Conservation (phyloP, 495 filamentous ascomycete species). For the Pseudomonodictys pantanalensis region DNA sequence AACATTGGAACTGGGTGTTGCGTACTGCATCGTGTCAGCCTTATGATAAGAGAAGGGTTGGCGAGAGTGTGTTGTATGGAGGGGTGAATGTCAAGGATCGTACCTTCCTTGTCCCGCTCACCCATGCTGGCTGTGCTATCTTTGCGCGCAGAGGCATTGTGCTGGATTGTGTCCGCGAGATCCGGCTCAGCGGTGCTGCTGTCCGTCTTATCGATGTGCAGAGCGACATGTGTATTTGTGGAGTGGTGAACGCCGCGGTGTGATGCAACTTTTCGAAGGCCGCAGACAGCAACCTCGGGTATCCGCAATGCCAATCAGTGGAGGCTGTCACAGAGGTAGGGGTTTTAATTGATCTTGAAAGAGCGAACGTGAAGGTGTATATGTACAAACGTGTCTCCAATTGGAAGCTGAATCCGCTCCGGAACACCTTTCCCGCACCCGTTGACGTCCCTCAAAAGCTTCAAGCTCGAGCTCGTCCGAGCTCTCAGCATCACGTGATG, state of each 20-base stretch:
- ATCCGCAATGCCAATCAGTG: conserved; percentile 15
- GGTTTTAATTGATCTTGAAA: conserved; percentile 9
- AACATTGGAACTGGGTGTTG: conserved; percentile 28
- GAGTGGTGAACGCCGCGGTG: background rate
- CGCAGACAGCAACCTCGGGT: conserved; percentile 32
- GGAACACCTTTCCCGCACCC: conserved; percentile 19
- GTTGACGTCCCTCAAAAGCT: background rate
- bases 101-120: conserved; percentile 51
- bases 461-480: background rate
- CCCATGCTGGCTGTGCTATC: conserved; percentile 60
- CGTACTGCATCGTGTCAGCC: conserved; percentile 28
- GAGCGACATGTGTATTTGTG: conserved; percentile 30
- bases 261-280: conserved; percentile 28
- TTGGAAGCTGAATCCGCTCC: background rate
- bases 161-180: conserved; percentile 28
- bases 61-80: no score
- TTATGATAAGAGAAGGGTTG: background rate
- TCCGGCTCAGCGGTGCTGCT: conserved; percentile 34
- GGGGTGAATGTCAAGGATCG: no score
- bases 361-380: background rate
- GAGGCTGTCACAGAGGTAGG: background rate
- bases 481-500: background rate
- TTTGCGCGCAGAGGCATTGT: conserved; percentile 89
- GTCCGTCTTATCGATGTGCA: conserved; percentile 23
- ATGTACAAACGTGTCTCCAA: background rate